A percentile compares a stretch with the other conserved stretches of the same genome.
Conservation (phyloP, 169 alveolate species). For the Amoebophrya sp. region DNA sequence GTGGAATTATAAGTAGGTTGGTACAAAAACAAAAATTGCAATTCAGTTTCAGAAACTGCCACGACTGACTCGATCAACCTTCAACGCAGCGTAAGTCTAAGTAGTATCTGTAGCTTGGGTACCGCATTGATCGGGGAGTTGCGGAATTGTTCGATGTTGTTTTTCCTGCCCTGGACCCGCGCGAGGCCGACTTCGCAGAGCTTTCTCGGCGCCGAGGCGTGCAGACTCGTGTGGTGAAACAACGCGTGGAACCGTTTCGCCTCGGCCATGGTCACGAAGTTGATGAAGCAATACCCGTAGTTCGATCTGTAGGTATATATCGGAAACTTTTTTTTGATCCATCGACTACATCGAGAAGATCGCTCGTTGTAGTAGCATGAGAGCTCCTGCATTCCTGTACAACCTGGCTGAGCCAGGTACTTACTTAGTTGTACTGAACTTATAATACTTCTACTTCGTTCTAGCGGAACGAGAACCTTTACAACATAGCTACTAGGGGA, state of each 20-base stretch:
- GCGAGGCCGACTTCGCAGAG: neutral
- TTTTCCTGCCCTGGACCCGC: neutral
- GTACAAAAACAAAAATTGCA: too few species aligned
- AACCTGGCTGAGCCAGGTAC: neutral
- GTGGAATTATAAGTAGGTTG: neutral
- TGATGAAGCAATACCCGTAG: neutral
- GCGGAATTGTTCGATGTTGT: neutral
- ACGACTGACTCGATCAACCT: too few species aligned
- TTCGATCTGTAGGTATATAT: neutral
- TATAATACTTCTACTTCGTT: neutral
- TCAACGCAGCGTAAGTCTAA: too few species aligned
- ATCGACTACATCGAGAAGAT: neutral
- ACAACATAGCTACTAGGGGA: neutral
- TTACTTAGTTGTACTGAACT: too few species aligned
- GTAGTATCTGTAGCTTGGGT: too few species aligned
- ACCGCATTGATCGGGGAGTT: neutral
- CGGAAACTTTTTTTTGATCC: neutral
- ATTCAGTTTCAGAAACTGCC: too few species aligned
- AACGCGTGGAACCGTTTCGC: too few species aligned
- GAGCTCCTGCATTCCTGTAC: neutral
- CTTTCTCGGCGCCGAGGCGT: neutral
- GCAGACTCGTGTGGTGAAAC: neutral
- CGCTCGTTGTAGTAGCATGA: neutral
- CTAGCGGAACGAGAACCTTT: neutral
- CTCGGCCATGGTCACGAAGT: neutral